Evolutionary conservation across 129 eudicot genomes (phyloP).

Genomic region (Saposhnikovia divaricata): DNA sequence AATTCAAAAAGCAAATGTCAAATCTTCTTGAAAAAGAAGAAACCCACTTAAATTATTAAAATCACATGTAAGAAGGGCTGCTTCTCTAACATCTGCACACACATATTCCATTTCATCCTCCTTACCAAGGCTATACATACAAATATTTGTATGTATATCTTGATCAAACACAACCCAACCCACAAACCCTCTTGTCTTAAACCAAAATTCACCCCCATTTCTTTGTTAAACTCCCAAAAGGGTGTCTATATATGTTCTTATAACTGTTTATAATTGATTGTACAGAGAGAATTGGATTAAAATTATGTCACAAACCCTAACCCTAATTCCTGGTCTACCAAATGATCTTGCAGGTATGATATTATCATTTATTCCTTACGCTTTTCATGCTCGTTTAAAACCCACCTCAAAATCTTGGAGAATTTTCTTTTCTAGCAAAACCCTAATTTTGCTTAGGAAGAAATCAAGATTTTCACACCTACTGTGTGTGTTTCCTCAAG

Average conservation of each 20-base stretch:
- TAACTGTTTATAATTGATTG: not conserved
- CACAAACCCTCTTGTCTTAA: not conserved
- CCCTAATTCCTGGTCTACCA: slow-evolving; percentile 83
- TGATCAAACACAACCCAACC: not conserved
- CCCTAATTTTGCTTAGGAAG: slow-evolving; percentile 37
- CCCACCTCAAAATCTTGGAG: slow-evolving; percentile 66
- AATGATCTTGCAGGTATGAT: slow-evolving; percentile 59
- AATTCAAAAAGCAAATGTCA: slow-evolving; percentile 4
- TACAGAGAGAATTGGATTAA: not conserved
- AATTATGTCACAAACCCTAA: slow-evolving; percentile 46
- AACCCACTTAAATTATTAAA: not conserved
- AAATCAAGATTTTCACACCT: slow-evolving; percentile 32
- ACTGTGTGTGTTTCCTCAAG: slow-evolving; percentile 70
- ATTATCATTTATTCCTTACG: slow-evolving; percentile 51
- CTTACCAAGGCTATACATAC: not conserved
- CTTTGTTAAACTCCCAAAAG: not conserved
- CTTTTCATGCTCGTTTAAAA: slow-evolving; percentile 52
- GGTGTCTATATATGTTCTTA: not conserved
- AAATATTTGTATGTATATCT: not conserved
- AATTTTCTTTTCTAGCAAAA: slow-evolving; percentile 49
- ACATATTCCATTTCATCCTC: not conserved
- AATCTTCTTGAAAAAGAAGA: not conserved
- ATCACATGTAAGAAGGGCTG: not conserved
- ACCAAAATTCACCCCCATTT: not conserved
- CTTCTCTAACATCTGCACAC: not conserved